These are phyloP conservation scores for Cladosporium colombiae DNA, from an alignment of 2,329 filamentous ascomycete genomes.

Conservation along the genomic window DNA sequence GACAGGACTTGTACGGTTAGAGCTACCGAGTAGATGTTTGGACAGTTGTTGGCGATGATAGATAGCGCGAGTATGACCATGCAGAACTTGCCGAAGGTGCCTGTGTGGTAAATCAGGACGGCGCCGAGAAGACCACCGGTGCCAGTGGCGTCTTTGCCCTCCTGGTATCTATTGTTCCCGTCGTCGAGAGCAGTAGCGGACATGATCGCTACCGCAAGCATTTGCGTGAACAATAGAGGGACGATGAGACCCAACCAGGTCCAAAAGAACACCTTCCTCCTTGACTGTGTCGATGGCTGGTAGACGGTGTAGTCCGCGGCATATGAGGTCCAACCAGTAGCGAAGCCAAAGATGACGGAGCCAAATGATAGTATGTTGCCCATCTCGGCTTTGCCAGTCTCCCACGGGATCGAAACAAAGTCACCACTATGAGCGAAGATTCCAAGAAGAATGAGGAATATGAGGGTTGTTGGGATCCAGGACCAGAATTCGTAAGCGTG, in stretches of 20 bases:
- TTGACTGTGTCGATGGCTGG: constrained; percentile 63
- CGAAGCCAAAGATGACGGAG: constrained; percentile 66
- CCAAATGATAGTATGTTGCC: constrained; percentile 66
- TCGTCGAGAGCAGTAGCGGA: constrained; percentile 61
- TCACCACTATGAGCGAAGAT: constrained; percentile 67
- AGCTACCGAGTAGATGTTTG: constrained; percentile 63
- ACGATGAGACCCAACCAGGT: constrained; percentile 70
- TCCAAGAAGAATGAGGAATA: constrained; percentile 71
- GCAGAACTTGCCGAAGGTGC: constrained; percentile 72
- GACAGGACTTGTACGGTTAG: constrained; percentile 68
- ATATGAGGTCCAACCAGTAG: constrained; percentile 72
- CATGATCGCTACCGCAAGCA: constrained; percentile 70
- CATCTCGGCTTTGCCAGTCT: constrained; percentile 59
- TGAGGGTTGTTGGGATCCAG: constrained; percentile 72
- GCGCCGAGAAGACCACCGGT: constrained; percentile 68
- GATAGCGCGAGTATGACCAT: constrained; percentile 47
- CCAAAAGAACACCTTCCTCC: constrained; percentile 65
- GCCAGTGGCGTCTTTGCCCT: constrained; percentile 57
- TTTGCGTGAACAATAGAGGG: constrained; percentile 72
- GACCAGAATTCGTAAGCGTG: constrained; percentile 75
- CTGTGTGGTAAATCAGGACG: constrained; percentile 61
- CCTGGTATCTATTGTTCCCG: constrained; percentile 56
- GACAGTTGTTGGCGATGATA: constrained; percentile 50
- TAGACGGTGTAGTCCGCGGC: constrained; percentile 81
- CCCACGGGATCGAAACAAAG: constrained; percentile 64